Conservation (phyloP, 768 basidiomycete species). For the Pholiota microspora region DNA sequence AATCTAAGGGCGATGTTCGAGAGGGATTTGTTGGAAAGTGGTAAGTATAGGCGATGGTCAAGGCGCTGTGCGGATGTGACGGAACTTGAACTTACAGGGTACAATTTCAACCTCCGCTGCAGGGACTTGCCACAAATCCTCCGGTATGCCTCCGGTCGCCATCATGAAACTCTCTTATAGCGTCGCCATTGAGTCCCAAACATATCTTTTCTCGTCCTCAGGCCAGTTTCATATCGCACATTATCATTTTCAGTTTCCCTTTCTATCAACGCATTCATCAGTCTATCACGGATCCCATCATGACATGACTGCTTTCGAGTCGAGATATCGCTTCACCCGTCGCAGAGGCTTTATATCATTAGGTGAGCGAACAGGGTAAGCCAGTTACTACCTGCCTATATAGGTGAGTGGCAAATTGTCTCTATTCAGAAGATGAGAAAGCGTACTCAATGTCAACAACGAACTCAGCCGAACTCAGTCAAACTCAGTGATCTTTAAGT, state of each 20-base stretch:
- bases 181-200: background rate
- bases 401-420: too few relatives aligned
- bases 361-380: too few relatives aligned
- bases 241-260: background rate
- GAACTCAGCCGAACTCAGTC: too few relatives aligned
- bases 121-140: background rate
- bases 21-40: slow-evolving; percentile 10
- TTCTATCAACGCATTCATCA: background rate
- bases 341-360: too few relatives aligned
- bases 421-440: too few relatives aligned
- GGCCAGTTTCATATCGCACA: background rate
- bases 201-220: background rate
- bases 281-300: background rate
- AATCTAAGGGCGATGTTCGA: slow-evolving; percentile 9
- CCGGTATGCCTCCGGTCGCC: background rate
- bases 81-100: slow-evolving; percentile 8
- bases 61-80: slow-evolving; percentile 3
- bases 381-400: too few relatives aligned
- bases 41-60: slow-evolving; percentile 21
- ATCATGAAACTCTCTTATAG: background rate
- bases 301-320: too few relatives aligned
- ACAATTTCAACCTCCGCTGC: slow-evolving; percentile 12
- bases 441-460: too few relatives aligned
- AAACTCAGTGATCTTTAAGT: too few relatives aligned
- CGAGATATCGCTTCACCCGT: too few relatives aligned